Conservation (phyloP, 495 filamentous ascomycete species). For the Tuber magnatum region DNA sequence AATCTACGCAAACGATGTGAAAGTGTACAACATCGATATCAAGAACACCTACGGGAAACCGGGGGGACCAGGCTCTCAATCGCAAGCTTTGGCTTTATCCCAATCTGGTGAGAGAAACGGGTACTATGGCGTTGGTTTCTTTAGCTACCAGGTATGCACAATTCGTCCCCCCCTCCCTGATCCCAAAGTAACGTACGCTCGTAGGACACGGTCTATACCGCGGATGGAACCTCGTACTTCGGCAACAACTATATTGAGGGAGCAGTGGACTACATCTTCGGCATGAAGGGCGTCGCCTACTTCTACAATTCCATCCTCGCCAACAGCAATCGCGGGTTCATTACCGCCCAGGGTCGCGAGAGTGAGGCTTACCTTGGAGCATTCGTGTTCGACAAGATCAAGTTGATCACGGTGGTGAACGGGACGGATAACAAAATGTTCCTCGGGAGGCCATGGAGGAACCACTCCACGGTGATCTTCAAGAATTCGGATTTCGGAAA, state of each 20-base stretch:
- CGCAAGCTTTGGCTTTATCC: slow-evolving; percentile 29
- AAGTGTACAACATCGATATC: slow-evolving; percentile 26
- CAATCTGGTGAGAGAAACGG: slow-evolving; percentile 27
- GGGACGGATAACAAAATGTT: slow-evolving; percentile 49
- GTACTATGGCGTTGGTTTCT: slow-evolving; percentile 30
- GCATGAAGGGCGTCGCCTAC: slow-evolving; percentile 55
- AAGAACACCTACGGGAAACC: slow-evolving; percentile 29
- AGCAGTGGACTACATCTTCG: slow-evolving; percentile 62
- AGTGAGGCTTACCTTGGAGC: slow-evolving; percentile 48
- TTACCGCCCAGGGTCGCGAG: slow-evolving; percentile 56
- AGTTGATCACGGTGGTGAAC: slow-evolving; percentile 47
- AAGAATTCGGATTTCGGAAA: slow-evolving; percentile 51
- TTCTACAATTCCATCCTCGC: slow-evolving; percentile 53
- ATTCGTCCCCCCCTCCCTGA: background rate
- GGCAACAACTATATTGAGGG: slow-evolving; percentile 51
- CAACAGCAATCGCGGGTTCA: slow-evolving; percentile 49
- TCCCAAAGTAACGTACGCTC: background rate
- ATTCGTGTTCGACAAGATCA: slow-evolving; percentile 57
- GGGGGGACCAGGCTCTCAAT: slow-evolving; percentile 18
- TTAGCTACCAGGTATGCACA: slow-evolving; percentile 27
- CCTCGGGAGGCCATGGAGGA: slow-evolving; percentile 58
- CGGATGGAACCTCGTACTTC: slow-evolving; percentile 53
- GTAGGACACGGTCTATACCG: slow-evolving; percentile 55
- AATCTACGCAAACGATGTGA: slow-evolving; percentile 25
- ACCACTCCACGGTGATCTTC: slow-evolving; percentile 56